Base-by-base conservation (phyloP, 371 early-diverging fungal genomes). In the Cokeromyces recurvatus region DNA sequence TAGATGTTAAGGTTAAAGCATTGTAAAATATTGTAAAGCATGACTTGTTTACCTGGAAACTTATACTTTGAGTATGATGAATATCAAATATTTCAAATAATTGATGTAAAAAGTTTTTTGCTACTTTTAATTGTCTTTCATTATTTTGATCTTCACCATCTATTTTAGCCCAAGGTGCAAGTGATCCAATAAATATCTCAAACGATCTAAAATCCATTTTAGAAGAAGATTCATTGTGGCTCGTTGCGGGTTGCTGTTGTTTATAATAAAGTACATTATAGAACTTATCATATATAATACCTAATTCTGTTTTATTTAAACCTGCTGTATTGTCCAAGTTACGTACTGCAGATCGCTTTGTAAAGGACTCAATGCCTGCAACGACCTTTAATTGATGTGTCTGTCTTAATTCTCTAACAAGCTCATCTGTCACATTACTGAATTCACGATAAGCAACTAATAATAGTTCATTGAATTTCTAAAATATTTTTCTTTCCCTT, bases 401-500 rank as follows among this genome's bases (percentile, higher is more conserved):
- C 40, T 88, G 85, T 29, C 98, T 80, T 43, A 95, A 67, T 40
- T 94, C 94, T 4, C 78, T 70, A 20, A 98, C 81, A 51, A 77
- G 59, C 9, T 85, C 87, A 23, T 86, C 79, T 3, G 91, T 91
- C 3, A 98, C 81, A 32, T 62, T 70, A 21, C 88, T 81, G 60
- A 96, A 98, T 48, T 97, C 97, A 38, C 87, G 84, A 60, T 89
- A 92, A 0, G 98, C 97, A 11, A 92, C 86, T 47, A 86, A 60
- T 71, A 98, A 80, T 17, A 98, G 71, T 51, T 93, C 87, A 55
- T 93, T 92, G 74, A 97, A 98, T 71, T 84, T 86, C 74, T 74
- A 54, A 17, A 46, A 34, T 10, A 17, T 15, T 22, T 9, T 9
- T 21, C 40, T 48, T 19, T 29, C 2, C n/a, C n/a, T n/a, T n/a